Evolutionary conservation across 169 alveolate genomes (phyloP).

Genomic region (Eimeria zaria): DNA sequence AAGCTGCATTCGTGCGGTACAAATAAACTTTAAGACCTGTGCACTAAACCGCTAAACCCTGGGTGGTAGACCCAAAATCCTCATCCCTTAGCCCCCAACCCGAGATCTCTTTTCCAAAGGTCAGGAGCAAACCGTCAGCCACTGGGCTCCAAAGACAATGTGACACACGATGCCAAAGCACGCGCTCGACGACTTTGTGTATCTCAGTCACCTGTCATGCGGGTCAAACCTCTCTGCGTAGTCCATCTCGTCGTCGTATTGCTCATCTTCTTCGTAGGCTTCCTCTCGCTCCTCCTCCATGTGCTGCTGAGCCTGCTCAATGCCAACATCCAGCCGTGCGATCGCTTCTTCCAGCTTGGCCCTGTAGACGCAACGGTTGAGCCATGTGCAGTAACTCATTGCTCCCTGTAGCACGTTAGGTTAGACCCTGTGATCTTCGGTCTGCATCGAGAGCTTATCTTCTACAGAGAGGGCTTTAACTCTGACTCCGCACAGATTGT

Average conservation of each 20-base stretch:
- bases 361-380: conserved; percentile 42
- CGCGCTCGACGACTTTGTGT: not conserved
- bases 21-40: too few relatives aligned
- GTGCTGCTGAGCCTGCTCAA: conserved; percentile 66
- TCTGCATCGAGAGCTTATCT: not conserved
- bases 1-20: too few relatives aligned
- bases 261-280: conserved; percentile 63
- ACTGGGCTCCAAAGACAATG: not conserved
- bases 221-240: conserved; percentile 82
- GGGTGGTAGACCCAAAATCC: not conserved
- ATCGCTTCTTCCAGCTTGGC: conserved; percentile 76
- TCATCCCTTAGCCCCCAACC: not conserved
- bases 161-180: not conserved
- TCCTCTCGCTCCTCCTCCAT: conserved; percentile 69
- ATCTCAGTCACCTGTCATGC: conserved; percentile 72
- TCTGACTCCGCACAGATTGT: too few relatives aligned
- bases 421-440: too few relatives aligned
- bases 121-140: too few relatives aligned
- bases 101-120: not conserved
- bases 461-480: too few relatives aligned
- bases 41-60: too few relatives aligned
- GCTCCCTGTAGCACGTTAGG: not conserved
- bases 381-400: not conserved
- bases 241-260: conserved; percentile 79
- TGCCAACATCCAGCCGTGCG: conserved; percentile 68